Base-by-base conservation (phyloP, 768 basidiomycete species). In the Suillus occidentalis region DNA sequence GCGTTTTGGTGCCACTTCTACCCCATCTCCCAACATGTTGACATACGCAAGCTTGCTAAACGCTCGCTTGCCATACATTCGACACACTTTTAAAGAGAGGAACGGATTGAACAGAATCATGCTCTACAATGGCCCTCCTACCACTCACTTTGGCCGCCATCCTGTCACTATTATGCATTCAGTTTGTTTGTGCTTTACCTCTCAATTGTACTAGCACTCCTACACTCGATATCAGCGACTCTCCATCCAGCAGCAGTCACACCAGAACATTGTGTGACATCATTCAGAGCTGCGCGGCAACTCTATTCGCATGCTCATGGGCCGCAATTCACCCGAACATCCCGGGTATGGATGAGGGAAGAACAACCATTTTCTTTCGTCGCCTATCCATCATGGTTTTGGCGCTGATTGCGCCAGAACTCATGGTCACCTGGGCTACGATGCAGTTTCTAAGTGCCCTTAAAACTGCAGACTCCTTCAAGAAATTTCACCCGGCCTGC, bases 1-100 rank as follows among this genome's bases (percentile, higher is more conserved):
- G 47, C 53, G 6, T 71, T 64, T 37, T 22, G 16, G 37, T 20
- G 37, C 55, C 22, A 25, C 49, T 50, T 16, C 49, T 28, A 50
- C 25, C 49, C 25, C 3, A 50, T 28, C 25, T 28, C 25, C 5
- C 37, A 25, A 22, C 22, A 39, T 16, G 2, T 16, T 25, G 7
- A 25, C 8, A 34, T 6, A 28, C 3, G 16, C 25, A 6, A 16
- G 49, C 25, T 13, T 50, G 49, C 22, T 25, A 50, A 25, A 16
- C 12, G 7, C 16, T 40, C 14, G 2, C 36, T 8, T 25, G 8
- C 25, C 28, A 25, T 25, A 39, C 8, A 37, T 37, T 39, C 2
- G 7, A 36, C 6, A 9, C 8, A 14, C 22, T 7, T 2, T 40
- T 40, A 58, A 25, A 58, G 57, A 40, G 57, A 16, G 22, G 7